Evolutionary conservation across 192 early-diverging fungal genomes (phyloP), one percentile per base, ranked within the genome.

Genomic region (Coemansia sp.): DNA sequence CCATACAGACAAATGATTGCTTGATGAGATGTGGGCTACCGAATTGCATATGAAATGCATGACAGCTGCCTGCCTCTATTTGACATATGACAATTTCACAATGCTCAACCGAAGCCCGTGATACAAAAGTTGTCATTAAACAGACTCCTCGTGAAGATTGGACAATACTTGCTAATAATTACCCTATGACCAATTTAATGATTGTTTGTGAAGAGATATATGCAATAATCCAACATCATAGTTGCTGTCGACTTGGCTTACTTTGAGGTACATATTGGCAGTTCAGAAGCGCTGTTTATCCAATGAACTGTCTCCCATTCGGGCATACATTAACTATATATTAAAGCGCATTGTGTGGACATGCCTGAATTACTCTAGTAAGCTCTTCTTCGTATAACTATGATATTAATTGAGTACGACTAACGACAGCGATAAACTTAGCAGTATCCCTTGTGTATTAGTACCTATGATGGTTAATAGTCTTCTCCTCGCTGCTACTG

Each of bases 401-500:
- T 8, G 17, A 58, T 34, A 34, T 7, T 10, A 7, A 3, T 4
- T 3, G 5, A 8, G 10, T 9, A 45, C 27, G 20, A 6, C 61
- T 29, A 40, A n/a, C 29, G 24, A 31, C 27, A 64, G 32, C 62
- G 15, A 31, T 7, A 17, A 1, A 41, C 15, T 12, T 11, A 53
- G 31, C 31, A 36, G 12, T 15, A 10, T 11, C 10, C 4, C 24
- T 32, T 24, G 3, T 10, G n/a, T 29, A 34, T 8, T 6, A 5
- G 15, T 22, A 7, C n/a, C 15, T 5, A 58, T 34, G 29, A 29
- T 58, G 31, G 4, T 34, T 34, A 58, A 31, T 2, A 34, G 58
- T n/a, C 15, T 8, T 50, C 15, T 70, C 20, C 60, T 64, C 17
- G 53, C 48, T 17, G 51, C 51, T 40, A 19, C 69, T 63, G 34